A percentile compares a stretch with the other conserved stretches of the same genome.
phyloP scores from a whole-genome alignment of 139 green algal genomes.

The Diplosphaera chodatii region DNA sequence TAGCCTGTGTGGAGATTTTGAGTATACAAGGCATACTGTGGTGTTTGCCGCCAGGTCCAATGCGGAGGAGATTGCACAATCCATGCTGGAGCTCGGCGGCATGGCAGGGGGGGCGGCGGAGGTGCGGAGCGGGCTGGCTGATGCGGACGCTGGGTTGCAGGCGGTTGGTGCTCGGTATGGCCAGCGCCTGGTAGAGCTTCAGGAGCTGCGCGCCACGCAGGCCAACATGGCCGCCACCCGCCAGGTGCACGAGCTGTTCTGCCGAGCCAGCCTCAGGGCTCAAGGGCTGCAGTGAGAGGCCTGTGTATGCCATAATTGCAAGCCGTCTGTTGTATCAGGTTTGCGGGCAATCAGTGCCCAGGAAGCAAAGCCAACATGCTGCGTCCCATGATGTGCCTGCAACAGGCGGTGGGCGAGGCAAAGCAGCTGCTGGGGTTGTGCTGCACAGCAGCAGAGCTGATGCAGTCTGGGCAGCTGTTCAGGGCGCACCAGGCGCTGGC shows the following conservation, averaged over 20 bases:
- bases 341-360: too few relatives aligned
- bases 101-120: constrained; percentile 22
- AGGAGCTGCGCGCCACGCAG: constrained; percentile 12
- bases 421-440: constrained; percentile 45
- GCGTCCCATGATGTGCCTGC: too few relatives aligned
- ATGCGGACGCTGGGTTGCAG: constrained; percentile 30
- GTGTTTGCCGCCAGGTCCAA: too few relatives aligned
- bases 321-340: too few relatives aligned
- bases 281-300: too few relatives aligned
- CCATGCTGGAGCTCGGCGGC: constrained; percentile 42
- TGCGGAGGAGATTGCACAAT: constrained; percentile 47
- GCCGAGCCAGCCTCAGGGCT: too few relatives aligned
- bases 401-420: constrained; percentile 29
- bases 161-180: constrained; percentile 20
- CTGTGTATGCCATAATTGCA: too few relatives aligned
- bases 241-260: constrained; percentile 19
- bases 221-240: constrained; percentile 8
- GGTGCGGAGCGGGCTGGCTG: constrained; percentile 26
- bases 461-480: constrained; percentile 45
- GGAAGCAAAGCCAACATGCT: too few relatives aligned
- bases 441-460: constrained; percentile 20
- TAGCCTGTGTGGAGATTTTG: too few relatives aligned
- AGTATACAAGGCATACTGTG: too few relatives aligned
- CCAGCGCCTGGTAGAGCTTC: constrained; percentile 13
- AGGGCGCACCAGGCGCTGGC: constrained; percentile 48